A percentile compares a stretch with the other conserved stretches of the same genome.
Evolutionary conservation across 257 asterid genomes (phyloP).

Genomic region (Solanum clarkiae): DNA sequence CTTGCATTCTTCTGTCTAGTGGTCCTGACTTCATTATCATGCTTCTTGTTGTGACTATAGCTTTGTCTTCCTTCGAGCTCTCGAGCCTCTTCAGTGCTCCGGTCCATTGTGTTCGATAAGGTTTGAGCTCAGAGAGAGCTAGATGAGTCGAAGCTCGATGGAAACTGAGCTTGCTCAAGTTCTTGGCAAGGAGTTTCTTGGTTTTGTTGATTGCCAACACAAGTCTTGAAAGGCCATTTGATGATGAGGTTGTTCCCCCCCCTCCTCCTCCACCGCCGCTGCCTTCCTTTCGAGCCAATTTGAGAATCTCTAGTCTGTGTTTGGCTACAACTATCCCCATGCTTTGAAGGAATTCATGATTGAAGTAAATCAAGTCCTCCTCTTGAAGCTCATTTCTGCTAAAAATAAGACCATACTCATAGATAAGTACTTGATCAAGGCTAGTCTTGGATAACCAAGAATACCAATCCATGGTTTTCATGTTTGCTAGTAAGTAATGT

Average conservation of each 20-base stretch:
- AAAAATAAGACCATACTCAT: constrained; percentile 42
- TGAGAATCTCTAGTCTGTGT: constrained; percentile 64
- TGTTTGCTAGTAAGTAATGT: background rate
- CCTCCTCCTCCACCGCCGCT: background rate
- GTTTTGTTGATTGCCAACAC: constrained; percentile 43
- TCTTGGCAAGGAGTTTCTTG: constrained; percentile 38
- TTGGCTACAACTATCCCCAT: constrained; percentile 53
- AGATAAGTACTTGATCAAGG: constrained; percentile 34
- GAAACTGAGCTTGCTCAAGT: constrained; percentile 22
- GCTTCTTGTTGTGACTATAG: constrained; percentile 7
- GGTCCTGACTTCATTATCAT: constrained; percentile 52
- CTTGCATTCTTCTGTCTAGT: constrained; percentile 15
- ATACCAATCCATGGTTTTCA: constrained; percentile 55
- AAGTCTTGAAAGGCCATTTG: constrained; percentile 39
- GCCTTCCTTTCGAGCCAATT: constrained; percentile 40
- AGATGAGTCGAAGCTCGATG: constrained; percentile 8
- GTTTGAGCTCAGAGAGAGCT: constrained; percentile 8
- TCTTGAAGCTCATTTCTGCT: constrained; percentile 44
- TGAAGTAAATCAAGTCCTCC: constrained; percentile 56
- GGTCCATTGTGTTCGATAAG: constrained; percentile 28
- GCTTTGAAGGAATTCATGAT: constrained; percentile 74
- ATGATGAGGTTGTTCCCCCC: background rate
- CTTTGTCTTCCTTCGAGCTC: constrained; percentile 8
- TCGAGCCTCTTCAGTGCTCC: constrained; percentile 27
- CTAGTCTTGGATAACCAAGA: constrained; percentile 56